Evolutionary conservation across 208 protist species (phyloP).

Genomic region (Porcisia deanei): DNA sequence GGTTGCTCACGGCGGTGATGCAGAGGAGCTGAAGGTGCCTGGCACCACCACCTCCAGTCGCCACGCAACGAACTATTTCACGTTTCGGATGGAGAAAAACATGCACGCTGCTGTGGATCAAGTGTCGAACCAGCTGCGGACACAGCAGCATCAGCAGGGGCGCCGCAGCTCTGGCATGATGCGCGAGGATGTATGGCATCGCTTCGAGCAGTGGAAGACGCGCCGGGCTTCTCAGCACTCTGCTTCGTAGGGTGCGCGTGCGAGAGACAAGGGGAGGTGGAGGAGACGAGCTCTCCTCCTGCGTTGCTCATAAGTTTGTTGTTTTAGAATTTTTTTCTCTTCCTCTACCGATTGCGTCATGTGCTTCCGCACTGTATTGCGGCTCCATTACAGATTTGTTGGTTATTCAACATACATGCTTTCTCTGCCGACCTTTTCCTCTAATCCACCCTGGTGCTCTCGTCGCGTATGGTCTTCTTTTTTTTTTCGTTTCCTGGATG

Average conservation of each 20-base stretch:
- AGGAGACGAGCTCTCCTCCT: neutral
- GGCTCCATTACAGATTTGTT: neutral
- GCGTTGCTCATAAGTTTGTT: neutral
- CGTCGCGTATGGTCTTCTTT: neutral
- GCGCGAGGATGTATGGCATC: constrained; percentile 48
- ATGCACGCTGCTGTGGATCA: constrained; percentile 39
- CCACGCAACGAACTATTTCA: constrained; percentile 18
- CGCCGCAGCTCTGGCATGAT: constrained; percentile 10
- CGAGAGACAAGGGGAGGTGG: neutral
- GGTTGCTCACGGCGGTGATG: neutral
- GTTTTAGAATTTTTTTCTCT: neutral
- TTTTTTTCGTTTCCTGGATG: neutral
- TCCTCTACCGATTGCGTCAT: no score
- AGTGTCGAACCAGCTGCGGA: constrained; percentile 35
- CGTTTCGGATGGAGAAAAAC: constrained; percentile 25
- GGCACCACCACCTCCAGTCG: neutral
- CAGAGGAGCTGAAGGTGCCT: neutral
- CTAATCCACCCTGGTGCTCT: neutral
- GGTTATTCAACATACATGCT: constrained; percentile 8
- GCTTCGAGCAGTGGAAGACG: constrained; percentile 69
- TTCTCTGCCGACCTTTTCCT: neutral
- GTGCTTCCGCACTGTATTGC: neutral
- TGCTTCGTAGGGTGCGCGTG: neutral
- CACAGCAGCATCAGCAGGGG: constrained; percentile 19
- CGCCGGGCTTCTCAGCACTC: constrained; percentile 26